A percentile compares a stretch with the other conserved stretches of the same genome.
Conservation (phyloP, 371 early-diverging fungal species). For the Circinella umbellata region DNA sequence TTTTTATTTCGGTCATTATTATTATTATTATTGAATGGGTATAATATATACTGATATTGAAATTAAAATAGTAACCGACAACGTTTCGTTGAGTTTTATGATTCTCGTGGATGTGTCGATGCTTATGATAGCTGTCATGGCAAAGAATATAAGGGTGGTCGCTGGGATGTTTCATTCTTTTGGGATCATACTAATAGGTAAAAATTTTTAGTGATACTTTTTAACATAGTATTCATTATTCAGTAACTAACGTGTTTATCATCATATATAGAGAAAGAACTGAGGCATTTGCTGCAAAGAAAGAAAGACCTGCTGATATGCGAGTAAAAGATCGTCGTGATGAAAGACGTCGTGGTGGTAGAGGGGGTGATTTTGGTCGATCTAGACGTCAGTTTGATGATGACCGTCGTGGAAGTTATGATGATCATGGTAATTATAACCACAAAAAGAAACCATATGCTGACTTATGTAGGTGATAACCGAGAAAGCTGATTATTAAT, state of each 20-base stretch:
- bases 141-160: conserved; percentile 43
- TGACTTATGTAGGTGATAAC: no score
- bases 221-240: background rate
- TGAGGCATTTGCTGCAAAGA: conserved; percentile 20
- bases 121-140: conserved; percentile 46
- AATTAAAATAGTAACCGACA: conserved; percentile 32
- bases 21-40: no score
- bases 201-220: background rate
- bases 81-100: conserved; percentile 60
- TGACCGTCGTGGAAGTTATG: conserved; percentile 9
- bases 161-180: conserved; percentile 52
- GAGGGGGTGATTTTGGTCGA: background rate
- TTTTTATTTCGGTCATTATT: no score
- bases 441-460: no score
- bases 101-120: conserved; percentile 52
- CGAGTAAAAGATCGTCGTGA: conserved; percentile 8
- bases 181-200: conserved; percentile 61
- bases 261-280: conserved; percentile 23
- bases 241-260: no score
- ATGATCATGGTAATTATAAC: background rate
- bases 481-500: no score
- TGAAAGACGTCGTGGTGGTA: conserved; percentile 12
- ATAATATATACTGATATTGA: background rate
- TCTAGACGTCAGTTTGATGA: conserved; percentile 13
- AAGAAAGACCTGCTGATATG: conserved; percentile 19